phyloP scores from a whole-genome alignment of 1,284 basidiomycete genomes.

The Malassezia japonica region DNA sequence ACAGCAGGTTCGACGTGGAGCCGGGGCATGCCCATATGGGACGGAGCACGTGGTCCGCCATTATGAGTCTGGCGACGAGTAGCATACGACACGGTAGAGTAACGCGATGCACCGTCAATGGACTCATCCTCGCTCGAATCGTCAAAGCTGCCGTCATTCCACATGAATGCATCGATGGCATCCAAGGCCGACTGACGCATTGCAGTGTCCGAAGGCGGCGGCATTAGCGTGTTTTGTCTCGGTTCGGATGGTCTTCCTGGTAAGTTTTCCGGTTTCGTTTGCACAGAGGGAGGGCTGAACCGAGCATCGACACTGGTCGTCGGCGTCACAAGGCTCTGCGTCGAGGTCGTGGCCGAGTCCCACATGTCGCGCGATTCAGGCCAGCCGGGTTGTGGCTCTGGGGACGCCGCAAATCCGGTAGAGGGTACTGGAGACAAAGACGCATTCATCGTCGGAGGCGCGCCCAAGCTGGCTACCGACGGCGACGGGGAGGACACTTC shows the following conservation, averaged over 20 bases:
- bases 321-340: not conserved
- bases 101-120: not conserved
- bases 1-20: too few relatives aligned
- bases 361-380: not conserved
- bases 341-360: not conserved
- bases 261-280: too few relatives aligned
- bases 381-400: too few relatives aligned
- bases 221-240: too few relatives aligned
- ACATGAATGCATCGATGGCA: not conserved
- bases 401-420: too few relatives aligned
- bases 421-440: too few relatives aligned
- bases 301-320: not conserved
- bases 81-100: not conserved
- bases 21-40: not conserved
- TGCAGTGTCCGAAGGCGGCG: too few relatives aligned
- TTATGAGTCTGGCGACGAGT: not conserved
- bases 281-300: not conserved
- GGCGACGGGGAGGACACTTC: too few relatives aligned
- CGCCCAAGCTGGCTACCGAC: too few relatives aligned
- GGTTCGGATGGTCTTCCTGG: too few relatives aligned
- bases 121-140: not conserved
- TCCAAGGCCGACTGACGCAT: not conserved
- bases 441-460: too few relatives aligned
- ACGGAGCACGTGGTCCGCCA: not conserved
- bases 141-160: not conserved